Evolutionary conservation across 2,329 filamentous ascomycete species (phyloP), one percentile per base, ranked within the genome.

Genomic region (Proliferodiscus dingleyae): DNA sequence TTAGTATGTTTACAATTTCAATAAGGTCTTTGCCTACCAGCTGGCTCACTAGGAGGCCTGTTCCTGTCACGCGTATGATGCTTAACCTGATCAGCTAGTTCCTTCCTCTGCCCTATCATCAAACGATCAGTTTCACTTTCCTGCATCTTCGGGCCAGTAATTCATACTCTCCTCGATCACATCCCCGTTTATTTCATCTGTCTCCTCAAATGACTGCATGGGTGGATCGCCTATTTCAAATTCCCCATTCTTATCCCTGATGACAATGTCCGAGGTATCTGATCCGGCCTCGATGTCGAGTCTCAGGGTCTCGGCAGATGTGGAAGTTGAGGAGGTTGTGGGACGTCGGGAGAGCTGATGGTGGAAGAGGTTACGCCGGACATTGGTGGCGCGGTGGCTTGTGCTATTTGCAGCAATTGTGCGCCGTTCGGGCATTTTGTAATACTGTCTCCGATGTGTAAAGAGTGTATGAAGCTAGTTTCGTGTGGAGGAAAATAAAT

Each of bases 211-310:
- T 6, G 69, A 64, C 11, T 73, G 71, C 49, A 73, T 70, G 1
- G 74, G 77, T 60, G 75, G 75, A 48, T 80, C 77, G 13, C 69
- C 70, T n/a, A 83, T 65, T 60, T 81, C 74, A 46, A 81, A 73
- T 53, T 83, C 79, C 39, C 80, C 81, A 56, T 82, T 75, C 62
- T 75, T 68, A 57, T 83, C 75, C 52, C 81, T 71, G 37, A 83
- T 74, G 7, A 85, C 75, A 47, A 85, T 83, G 54, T 82, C 79
- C 1, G 63, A 64, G 1, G 64, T 60, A 21, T 74, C 65, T 38
- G 64, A 68, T n/a, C 52, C 53, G 13, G 68, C 65, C 38, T 74
- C 71, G 42, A 66, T 64, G 47, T 75, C 72, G n/a, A 76, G 64
- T 40, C 72, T 69, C 45, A 77, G 55, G 30, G 70, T 72, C 51